A percentile compares a stretch with the other conserved stretches of the same genome.
phyloP scores from a whole-genome alignment of 2,329 filamentous ascomycete species.

The Fusarium citri region DNA sequence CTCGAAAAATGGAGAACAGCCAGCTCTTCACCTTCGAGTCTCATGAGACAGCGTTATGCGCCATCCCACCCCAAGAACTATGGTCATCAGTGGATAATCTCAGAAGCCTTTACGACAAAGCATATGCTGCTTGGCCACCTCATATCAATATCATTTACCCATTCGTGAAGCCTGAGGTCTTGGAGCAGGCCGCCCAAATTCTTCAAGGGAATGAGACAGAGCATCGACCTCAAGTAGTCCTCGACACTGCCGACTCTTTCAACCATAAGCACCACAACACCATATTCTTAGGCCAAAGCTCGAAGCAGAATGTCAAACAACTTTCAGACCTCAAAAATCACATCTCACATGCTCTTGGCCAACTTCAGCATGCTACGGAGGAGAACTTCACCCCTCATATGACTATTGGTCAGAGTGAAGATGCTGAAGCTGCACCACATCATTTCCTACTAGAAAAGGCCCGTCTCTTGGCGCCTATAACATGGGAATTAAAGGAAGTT shows the following conservation, averaged over 20 bases:
- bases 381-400: constrained; percentile 60
- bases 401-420: constrained; percentile 69
- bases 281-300: constrained; percentile 54
- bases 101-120: constrained; percentile 71
- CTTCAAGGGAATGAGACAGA: constrained; percentile 34
- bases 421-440: constrained; percentile 58
- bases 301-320: not conserved
- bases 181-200: constrained; percentile 57
- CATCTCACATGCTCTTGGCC: constrained; percentile 54
- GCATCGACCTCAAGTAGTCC: constrained; percentile 41
- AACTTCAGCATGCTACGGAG: constrained; percentile 18
- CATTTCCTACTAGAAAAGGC: constrained; percentile 65
- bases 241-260: constrained; percentile 61
- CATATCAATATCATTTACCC: constrained; percentile 76
- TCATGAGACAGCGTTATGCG: constrained; percentile 70
- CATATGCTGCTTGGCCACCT: constrained; percentile 71
- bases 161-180: constrained; percentile 63
- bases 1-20: constrained; percentile 27
- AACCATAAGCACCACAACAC: constrained; percentile 62
- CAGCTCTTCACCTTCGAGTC: constrained; percentile 48
- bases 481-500: constrained; percentile 62
- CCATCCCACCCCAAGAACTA: constrained; percentile 64
- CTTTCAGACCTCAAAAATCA: constrained; percentile 51
- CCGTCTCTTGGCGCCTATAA: constrained; percentile 57
- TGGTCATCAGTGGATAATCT: constrained; percentile 65